phyloP scores from a whole-genome alignment of 805 yeast genomes.

The Pichia deserticola region DNA sequence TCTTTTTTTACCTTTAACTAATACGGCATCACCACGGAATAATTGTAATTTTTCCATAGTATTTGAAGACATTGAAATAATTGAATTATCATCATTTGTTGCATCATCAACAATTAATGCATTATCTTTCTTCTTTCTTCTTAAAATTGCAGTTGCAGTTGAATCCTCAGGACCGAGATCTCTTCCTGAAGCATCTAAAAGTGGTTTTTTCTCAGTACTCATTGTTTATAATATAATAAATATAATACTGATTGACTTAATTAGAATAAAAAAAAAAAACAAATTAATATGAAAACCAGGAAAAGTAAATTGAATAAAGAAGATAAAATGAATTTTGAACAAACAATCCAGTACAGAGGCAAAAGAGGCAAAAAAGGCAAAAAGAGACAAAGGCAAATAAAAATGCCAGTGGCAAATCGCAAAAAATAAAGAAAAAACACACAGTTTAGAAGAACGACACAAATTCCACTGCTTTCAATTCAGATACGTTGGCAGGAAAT shows the following conservation, averaged over 20 bases:
- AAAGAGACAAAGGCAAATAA: too few species aligned
- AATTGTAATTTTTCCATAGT: slow-evolving; percentile 93
- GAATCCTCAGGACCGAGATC: slow-evolving; percentile 29
- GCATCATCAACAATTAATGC: slow-evolving; percentile 94
- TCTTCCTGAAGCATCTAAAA: slow-evolving; percentile 32
- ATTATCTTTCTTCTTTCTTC: slow-evolving; percentile 97
- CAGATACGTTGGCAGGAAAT: too few species aligned
- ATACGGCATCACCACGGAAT: slow-evolving; percentile 96
- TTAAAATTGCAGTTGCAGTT: slow-evolving; percentile 94
- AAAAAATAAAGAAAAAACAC: too few species aligned
- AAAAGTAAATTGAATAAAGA: neutral
- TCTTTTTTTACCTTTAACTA: slow-evolving; percentile 96
- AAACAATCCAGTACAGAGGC: neutral
- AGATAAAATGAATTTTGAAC: neutral
- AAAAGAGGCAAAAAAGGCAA: slow-evolving; percentile 4
- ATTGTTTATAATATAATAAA: neutral
- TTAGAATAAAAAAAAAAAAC: neutral
- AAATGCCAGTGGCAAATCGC: too few species aligned
- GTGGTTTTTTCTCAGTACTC: slow-evolving; percentile 26
- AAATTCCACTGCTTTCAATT: too few species aligned
- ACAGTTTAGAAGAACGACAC: too few species aligned
- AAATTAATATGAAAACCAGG: too few species aligned
- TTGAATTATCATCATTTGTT: slow-evolving; percentile 92
- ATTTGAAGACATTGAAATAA: slow-evolving; percentile 87
- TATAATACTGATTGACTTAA: neutral